A percentile compares a stretch with the other conserved stretches of the same genome.
Conservation (phyloP, 768 basidiomycete species). For the Imleria badia region DNA sequence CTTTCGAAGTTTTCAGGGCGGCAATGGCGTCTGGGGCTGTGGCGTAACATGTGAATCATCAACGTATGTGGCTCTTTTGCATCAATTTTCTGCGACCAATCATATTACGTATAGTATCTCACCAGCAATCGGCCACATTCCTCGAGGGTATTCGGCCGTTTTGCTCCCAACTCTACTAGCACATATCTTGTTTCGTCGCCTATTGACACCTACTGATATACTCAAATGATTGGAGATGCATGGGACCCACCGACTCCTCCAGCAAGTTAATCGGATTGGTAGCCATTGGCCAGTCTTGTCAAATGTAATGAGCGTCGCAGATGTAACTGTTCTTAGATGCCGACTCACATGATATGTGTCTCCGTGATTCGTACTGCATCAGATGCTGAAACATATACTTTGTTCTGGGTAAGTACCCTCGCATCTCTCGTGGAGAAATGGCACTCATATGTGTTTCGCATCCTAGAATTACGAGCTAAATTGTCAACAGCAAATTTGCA, state of each 20-base stretch:
- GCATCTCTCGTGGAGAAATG: too few species aligned
- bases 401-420: constrained; percentile 37
- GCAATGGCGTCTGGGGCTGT: constrained; percentile 65
- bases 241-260: constrained; percentile 32
- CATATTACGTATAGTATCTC: constrained; percentile 31
- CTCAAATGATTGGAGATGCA: constrained; percentile 36
- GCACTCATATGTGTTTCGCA: background rate
- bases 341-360: constrained; percentile 48
- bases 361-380: background rate
- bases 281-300: constrained; percentile 28
- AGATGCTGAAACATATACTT: constrained; percentile 49
- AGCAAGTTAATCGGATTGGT: constrained; percentile 33
- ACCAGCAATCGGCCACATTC: constrained; percentile 72
- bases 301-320: background rate
- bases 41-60: constrained; percentile 56
- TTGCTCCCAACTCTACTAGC: constrained; percentile 6
- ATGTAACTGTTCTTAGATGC: constrained; percentile 44
- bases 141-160: constrained; percentile 46
- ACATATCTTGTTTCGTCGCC: constrained; percentile 30
- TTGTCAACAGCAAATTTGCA: constrained; percentile 52
- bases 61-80: constrained; percentile 33
- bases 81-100: background rate
- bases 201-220: constrained; percentile 32
- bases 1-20: constrained; percentile 34
- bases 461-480: constrained; percentile 47